Evolutionary conservation across 2,329 filamentous ascomycete genomes (phyloP).

Genomic region (Fusarium ambrosium): DNA sequence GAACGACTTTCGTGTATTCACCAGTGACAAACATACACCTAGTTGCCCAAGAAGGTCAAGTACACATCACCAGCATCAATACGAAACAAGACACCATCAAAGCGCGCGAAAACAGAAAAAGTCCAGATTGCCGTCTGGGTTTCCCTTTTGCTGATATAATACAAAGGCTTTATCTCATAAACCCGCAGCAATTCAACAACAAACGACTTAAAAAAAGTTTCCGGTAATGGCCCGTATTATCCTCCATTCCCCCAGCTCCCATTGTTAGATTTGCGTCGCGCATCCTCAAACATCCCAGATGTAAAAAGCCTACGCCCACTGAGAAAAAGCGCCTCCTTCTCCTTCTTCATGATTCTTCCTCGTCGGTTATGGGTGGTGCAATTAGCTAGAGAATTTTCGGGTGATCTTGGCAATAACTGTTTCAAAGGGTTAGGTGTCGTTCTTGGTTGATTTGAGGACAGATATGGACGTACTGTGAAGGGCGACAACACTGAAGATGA

Average conservation of each 20-base stretch:
- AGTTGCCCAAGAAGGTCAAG: neutral
- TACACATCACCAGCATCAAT: neutral
- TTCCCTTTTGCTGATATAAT: slow-evolving; percentile 50
- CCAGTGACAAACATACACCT: neutral
- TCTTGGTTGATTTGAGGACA: neutral
- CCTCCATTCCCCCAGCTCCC: slow-evolving; percentile 17
- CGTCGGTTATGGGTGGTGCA: neutral
- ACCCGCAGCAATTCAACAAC: slow-evolving; percentile 46
- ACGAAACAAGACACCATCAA: neutral
- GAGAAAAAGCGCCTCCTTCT: slow-evolving; percentile 34
- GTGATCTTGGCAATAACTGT: slow-evolving; percentile 96
- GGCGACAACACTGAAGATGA: slow-evolving; percentile 98
- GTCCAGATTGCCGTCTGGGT: slow-evolving; percentile 44
- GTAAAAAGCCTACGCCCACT: slow-evolving; percentile 40
- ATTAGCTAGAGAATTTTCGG: slow-evolving; percentile 82
- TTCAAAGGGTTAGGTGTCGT: slow-evolving; percentile 35
- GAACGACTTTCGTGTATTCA: neutral
- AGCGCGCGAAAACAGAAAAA: slow-evolving; percentile 41
- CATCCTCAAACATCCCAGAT: slow-evolving; percentile 40
- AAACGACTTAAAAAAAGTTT: slow-evolving; percentile 40
- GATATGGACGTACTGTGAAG: slow-evolving; percentile 83
- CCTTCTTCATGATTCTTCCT: slow-evolving; percentile 19
- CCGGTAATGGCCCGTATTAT: slow-evolving; percentile 46
- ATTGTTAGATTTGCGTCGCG: slow-evolving; percentile 36
- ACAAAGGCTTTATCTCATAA: slow-evolving; percentile 49